Percentiles rank a stretch among this genome's conserved stretches.
phyloP scores from a whole-genome alignment of 768 basidiomycete genomes.

The Pholiota microspora region DNA sequence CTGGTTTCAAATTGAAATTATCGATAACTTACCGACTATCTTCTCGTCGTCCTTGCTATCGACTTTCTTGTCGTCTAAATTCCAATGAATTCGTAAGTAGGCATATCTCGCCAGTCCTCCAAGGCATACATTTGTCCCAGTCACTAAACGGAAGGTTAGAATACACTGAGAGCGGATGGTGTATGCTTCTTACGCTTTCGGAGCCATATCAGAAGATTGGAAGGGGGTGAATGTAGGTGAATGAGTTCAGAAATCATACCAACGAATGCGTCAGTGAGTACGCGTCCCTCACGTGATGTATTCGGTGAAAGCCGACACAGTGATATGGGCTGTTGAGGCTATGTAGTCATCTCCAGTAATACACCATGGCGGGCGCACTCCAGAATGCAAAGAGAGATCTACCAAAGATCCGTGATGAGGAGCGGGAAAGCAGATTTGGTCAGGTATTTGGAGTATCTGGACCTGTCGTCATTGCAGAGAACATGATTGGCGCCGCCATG shows the following conservation, averaged over 20 bases:
- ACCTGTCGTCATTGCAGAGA: slow-evolving; percentile 95
- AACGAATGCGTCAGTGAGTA: slow-evolving; percentile 16
- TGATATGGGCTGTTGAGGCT: slow-evolving; percentile 14
- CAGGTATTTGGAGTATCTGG: slow-evolving; percentile 95
- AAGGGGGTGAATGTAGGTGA: slow-evolving; percentile 17
- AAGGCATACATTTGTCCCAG: slow-evolving; percentile 92
- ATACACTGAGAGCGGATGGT: slow-evolving; percentile 9
- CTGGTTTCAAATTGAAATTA: neutral
- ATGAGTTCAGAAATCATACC: slow-evolving; percentile 8
- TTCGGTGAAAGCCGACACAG: slow-evolving; percentile 20
- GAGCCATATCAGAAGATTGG: slow-evolving; percentile 63
- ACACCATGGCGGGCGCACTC: slow-evolving; percentile 86
- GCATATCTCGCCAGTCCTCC: neutral
- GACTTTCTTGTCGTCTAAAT: slow-evolving; percentile 75
- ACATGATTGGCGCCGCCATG: slow-evolving; percentile 96
- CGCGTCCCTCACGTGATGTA: slow-evolving; percentile 28
- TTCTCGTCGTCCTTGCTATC: slow-evolving; percentile 93
- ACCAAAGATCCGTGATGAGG: slow-evolving; percentile 87
- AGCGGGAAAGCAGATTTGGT: slow-evolving; percentile 83
- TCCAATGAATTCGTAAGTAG: slow-evolving; percentile 2
- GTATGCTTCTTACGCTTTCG: slow-evolving; percentile 80
- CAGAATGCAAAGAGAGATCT: slow-evolving; percentile 87
- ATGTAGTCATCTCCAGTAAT: slow-evolving; percentile 6
- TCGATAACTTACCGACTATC: slow-evolving; percentile 74
- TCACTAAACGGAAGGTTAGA: slow-evolving; percentile 51